These are phyloP conservation scores for Fomitopsis pinicola DNA, from an alignment of 1,284 basidiomycete genomes.

Conservation along the genomic window DNA sequence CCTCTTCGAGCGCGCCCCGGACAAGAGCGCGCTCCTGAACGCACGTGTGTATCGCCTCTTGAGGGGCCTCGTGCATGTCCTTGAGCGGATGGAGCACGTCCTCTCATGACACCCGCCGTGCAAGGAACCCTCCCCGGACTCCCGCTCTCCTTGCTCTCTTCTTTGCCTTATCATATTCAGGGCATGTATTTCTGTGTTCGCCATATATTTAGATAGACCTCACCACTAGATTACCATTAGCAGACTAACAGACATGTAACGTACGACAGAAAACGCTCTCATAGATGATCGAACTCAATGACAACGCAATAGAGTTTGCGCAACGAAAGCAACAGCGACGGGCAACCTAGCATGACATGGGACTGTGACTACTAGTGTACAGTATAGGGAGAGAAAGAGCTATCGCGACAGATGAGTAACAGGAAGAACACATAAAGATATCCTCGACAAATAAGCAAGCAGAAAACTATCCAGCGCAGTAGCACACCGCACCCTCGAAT, in stretches of 20 bases:
- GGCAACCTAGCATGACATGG: background rate
- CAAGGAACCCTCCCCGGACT: background rate
- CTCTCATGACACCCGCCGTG: slow-evolving; percentile 28
- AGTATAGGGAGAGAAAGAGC: background rate
- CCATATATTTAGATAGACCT: background rate
- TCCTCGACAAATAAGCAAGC: background rate
- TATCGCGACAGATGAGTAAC: background rate
- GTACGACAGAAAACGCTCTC: background rate
- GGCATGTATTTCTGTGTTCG: background rate
- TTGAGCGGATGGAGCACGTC: slow-evolving; percentile 63
- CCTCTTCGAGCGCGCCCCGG: slow-evolving; percentile 10
- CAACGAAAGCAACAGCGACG: background rate
- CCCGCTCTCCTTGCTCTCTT: background rate
- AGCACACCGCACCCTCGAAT: background rate
- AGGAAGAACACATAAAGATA: background rate
- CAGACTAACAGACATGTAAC: background rate
- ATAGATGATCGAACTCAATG: background rate
- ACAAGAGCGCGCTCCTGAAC: slow-evolving; percentile 42
- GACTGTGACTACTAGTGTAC: background rate
- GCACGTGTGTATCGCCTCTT: slow-evolving; percentile 52
- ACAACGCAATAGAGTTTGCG: background rate
- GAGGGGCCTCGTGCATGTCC: slow-evolving; percentile 51
- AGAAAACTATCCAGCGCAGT: background rate
- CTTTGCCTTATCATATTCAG: background rate
- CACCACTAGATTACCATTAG: background rate